phyloP scores from a whole-genome alignment of 345 rosid genomes.

The Orychophragmus violaceus region DNA sequence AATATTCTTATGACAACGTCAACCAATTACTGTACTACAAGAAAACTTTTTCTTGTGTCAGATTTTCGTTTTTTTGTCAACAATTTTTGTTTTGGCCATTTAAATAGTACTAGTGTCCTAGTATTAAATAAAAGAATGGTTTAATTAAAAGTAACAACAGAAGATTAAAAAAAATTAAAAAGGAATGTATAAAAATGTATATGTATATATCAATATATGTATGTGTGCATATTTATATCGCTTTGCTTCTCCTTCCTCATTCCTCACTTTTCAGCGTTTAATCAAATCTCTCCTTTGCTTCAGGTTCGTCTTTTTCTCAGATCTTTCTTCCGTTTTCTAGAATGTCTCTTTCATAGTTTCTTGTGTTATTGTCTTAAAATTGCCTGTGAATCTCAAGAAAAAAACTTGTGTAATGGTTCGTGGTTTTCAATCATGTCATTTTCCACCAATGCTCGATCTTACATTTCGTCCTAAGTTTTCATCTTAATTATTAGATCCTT shows the following conservation, averaged over 20 bases:
- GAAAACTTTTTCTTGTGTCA: background rate
- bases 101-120: no score
- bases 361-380: background rate
- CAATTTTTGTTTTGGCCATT: background rate
- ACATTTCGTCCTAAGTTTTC: conserved; percentile 2
- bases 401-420: background rate
- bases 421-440: conserved; percentile 5
- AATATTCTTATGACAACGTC: background rate
- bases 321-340: background rate
- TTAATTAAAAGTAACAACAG: background rate
- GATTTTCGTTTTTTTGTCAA: background rate
- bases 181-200: conserved; percentile 11
- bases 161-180: conserved; percentile 8
- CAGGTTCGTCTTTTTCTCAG: conserved; percentile 15
- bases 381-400: background rate
- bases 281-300: conserved; percentile 17
- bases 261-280: conserved; percentile 20
- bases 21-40: background rate
- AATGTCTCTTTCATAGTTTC: background rate
- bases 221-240: conserved; percentile 5
- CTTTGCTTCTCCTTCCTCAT: background rate
- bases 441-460: conserved; percentile 12
- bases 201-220: background rate
- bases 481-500: background rate
- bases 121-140: no score